Conservation (phyloP, 306 rosid genomes). For the Cucumis cinereus region DNA sequence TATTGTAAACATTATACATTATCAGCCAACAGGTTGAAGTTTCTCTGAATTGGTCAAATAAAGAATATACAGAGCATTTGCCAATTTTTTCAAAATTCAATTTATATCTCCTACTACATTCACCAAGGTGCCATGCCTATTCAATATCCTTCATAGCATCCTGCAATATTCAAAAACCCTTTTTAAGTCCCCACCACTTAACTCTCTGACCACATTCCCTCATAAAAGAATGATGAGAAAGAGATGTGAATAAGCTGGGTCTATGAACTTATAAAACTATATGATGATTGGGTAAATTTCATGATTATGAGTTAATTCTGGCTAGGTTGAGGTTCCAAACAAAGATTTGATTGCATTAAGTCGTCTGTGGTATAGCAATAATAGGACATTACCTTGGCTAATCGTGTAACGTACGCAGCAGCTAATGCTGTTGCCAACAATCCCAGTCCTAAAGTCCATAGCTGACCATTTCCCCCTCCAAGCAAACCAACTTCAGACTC, state of each 20-base stretch:
- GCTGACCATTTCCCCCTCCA: conserved; percentile 81
- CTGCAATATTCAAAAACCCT: conserved; percentile 13
- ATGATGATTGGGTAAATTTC: background rate
- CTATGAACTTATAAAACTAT: background rate
- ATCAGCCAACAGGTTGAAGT: background rate
- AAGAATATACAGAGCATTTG: conserved; percentile 2
- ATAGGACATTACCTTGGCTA: conserved; percentile 61
- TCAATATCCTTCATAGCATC: conserved; percentile 42
- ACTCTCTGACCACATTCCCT: background rate
- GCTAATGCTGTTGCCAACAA: conserved; percentile 73
- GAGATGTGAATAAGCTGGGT: background rate
- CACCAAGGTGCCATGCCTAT: conserved; percentile 6
- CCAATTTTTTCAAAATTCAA: conserved; percentile 4
- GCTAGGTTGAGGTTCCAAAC: background rate
- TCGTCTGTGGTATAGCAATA: background rate
- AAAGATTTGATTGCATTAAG: background rate
- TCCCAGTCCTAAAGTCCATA: conserved; percentile 73
- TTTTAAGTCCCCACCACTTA: background rate
- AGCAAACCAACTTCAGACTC: conserved; percentile 50
- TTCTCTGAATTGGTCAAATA: background rate
- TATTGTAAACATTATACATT: background rate
- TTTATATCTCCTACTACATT: background rate
- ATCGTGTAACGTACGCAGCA: conserved; percentile 74
- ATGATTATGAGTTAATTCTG: background rate
- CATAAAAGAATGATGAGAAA: too few relatives aligned